Conservation (phyloP, 108 stramenopile genomes). For the Epithemia pelagica region DNA sequence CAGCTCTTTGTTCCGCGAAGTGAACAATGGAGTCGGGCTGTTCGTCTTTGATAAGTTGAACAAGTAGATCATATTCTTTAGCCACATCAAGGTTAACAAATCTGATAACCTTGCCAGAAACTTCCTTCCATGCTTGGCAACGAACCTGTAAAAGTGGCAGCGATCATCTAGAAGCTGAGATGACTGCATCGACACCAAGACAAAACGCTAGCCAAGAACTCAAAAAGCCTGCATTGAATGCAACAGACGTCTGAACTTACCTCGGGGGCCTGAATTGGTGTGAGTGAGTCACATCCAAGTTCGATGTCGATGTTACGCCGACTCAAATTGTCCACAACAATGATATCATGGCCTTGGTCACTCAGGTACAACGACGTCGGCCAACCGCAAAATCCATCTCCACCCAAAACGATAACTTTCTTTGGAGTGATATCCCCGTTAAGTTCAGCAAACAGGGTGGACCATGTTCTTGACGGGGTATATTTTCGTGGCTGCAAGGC, state of each 20-base stretch:
- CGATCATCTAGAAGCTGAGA: slow-evolving; percentile 1
- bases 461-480: not conserved
- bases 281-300: slow-evolving; percentile 92
- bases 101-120: slow-evolving; percentile 85
- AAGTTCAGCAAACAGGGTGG: slow-evolving; percentile 1
- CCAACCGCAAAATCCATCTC: slow-evolving; percentile 99
- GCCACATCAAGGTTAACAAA: slow-evolving; percentile 93
- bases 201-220: too few species aligned
- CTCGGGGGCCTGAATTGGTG: slow-evolving; percentile 83
- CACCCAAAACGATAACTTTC: slow-evolving; percentile 87
- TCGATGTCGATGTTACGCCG: slow-evolving; percentile 91
- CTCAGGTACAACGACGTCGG: slow-evolving; percentile 88
- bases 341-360: slow-evolving; percentile 87
- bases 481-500: not conserved
- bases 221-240: too few species aligned
- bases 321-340: slow-evolving; percentile 91
- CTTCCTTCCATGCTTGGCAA: slow-evolving; percentile 89
- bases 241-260: too few species aligned
- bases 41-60: slow-evolving; percentile 88
- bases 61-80: slow-evolving; percentile 91
- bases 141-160: slow-evolving; percentile 48
- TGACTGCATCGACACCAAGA: too few species aligned
- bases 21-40: slow-evolving; percentile 94
- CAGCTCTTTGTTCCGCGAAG: slow-evolving; percentile 98
- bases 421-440: slow-evolving; percentile 26